Conservation (phyloP, 371 early-diverging fungal species). For the Mucor racemosus region DNA sequence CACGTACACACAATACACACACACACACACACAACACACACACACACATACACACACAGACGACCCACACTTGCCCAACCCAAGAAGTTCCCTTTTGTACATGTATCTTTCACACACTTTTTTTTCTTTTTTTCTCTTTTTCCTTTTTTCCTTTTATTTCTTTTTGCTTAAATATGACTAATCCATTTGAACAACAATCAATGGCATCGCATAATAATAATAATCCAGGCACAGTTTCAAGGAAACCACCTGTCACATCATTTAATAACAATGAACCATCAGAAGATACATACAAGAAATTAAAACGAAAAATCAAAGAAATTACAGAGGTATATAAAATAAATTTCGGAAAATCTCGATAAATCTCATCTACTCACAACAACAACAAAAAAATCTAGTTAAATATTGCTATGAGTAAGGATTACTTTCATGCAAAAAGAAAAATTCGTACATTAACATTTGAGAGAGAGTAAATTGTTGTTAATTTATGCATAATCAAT, state of each 20-base stretch:
- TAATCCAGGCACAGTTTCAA: neutral
- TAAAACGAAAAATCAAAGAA: constrained; percentile 62
- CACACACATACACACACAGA: neutral
- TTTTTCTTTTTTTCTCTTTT: neutral
- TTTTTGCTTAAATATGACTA: constrained; percentile 7
- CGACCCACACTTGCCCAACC: neutral
- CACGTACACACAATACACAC: neutral
- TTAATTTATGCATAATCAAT: too few relatives aligned
- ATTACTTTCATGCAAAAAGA: constrained; percentile 31
- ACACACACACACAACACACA: neutral
- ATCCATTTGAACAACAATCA: neutral
- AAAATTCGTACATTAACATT: constrained; percentile 33
- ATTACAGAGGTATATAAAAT: constrained; percentile 48
- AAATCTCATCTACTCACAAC: too few relatives aligned
- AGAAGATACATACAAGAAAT: constrained; percentile 35
- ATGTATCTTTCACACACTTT: constrained; percentile 10
- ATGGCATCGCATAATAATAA: neutral
- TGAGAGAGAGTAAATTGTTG: constrained; percentile 35
- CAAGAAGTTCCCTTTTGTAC: constrained; percentile 1
- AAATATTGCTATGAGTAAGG: constrained; percentile 22
- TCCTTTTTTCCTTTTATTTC: neutral
- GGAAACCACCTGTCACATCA: neutral
- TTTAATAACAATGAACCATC: neutral
- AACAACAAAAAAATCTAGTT: too few relatives aligned
- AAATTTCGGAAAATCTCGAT: too few relatives aligned